Evolutionary conservation across 177 flowering plant species (phyloP).

Genomic region (Tripterygium wilfordii): DNA sequence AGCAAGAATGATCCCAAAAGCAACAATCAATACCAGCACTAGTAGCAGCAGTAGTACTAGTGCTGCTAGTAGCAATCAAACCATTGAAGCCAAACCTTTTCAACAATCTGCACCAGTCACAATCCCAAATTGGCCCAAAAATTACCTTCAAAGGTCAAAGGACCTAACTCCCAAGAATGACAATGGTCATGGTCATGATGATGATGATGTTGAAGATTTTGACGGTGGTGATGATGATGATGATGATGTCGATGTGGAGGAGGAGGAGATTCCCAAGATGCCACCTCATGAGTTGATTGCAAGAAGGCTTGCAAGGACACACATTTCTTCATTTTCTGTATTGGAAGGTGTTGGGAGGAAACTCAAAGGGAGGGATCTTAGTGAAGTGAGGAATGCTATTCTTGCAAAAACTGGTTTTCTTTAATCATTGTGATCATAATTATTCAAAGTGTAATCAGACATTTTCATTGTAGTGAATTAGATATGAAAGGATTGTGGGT

Average conservation of each 20-base stretch:
- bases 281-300: constrained; percentile 82
- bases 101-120: constrained; percentile 65
- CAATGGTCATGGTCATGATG: constrained; percentile 16
- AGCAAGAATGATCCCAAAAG: constrained; percentile 47
- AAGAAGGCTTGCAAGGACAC: constrained; percentile 53
- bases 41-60: constrained; percentile 2
- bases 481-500: too few species aligned
- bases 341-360: constrained; percentile 90
- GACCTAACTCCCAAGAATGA: constrained; percentile 12
- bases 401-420: constrained; percentile 71
- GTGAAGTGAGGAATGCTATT: constrained; percentile 70
- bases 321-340: constrained; percentile 68
- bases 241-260: constrained; percentile 22
- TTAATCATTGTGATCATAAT: constrained; percentile 19
- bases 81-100: constrained; percentile 20
- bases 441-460: not conserved
- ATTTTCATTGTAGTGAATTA: not conserved
- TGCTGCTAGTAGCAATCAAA: constrained; percentile 16
- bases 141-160: constrained; percentile 29
- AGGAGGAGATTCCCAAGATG: constrained; percentile 25
- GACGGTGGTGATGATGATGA: constrained; percentile 7
- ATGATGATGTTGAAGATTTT: constrained; percentile 9
- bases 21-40: not conserved
- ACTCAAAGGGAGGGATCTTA: constrained; percentile 81
- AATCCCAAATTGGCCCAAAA: constrained; percentile 74